Percentiles rank a stretch among this genome's conserved stretches.
These are phyloP conservation scores for Dalbergia cultrata DNA, from an alignment of 306 rosid genomes.

Conservation along the genomic window DNA sequence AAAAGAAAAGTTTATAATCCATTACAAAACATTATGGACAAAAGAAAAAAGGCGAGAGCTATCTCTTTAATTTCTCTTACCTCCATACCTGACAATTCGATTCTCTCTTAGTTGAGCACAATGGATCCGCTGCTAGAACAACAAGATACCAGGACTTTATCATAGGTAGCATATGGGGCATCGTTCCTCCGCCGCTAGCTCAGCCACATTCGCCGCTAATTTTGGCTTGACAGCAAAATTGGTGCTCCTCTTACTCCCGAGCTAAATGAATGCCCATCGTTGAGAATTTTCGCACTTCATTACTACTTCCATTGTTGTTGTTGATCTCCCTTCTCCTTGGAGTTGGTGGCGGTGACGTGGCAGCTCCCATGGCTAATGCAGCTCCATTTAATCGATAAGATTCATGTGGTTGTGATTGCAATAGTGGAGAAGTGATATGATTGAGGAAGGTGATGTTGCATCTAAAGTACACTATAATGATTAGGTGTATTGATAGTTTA, in stretches of 20 bases:
- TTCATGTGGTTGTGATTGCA: too few species aligned
- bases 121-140: conserved; percentile 79
- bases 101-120: conserved; percentile 47
- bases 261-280: conserved; percentile 38
- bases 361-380: conserved; percentile 55
- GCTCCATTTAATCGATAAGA: neutral
- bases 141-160: conserved; percentile 58
- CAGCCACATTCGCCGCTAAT: neutral
- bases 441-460: too few species aligned
- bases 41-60: neutral
- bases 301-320: neutral
- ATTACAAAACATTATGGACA: conserved; percentile 12
- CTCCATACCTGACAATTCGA: conserved; percentile 75
- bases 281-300: conserved; percentile 43
- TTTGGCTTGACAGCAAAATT: conserved; percentile 11
- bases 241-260: conserved; percentile 30
- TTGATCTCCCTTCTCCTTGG: conserved; percentile 59
- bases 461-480: too few species aligned
- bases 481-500: too few species aligned
- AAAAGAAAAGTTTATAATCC: too few species aligned
- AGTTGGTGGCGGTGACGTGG: conserved; percentile 31
- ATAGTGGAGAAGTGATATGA: too few species aligned
- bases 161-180: conserved; percentile 52
- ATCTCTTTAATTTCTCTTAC: conserved; percentile 41
- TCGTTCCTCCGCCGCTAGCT: conserved; percentile 34